Base-by-base conservation (phyloP, 2,329 filamentous ascomycete genomes). In the Ophiostoma sp. region DNA sequence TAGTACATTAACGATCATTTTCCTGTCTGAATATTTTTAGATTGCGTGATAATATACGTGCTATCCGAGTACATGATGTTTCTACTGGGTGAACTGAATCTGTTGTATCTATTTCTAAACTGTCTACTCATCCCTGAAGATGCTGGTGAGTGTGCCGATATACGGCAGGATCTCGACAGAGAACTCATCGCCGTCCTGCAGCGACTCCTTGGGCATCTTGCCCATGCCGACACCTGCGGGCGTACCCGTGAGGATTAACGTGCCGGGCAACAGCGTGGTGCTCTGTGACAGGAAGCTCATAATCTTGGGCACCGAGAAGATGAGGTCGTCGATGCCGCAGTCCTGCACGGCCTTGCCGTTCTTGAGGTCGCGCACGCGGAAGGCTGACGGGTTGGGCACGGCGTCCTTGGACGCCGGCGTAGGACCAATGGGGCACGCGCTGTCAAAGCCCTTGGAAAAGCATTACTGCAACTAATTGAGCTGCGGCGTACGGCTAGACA, bases 371-470 rank as follows among this genome's bases (percentile, higher is more conserved):
- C 78, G 76, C 66, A 84, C 73, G 4, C 74, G 71, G 42, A 84
- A 74, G 69, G 75, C 75, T 3, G 76, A 75, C 2, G 79, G 78
- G 71, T 84, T 79, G 3, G 78, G 75, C 62, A 84, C 75, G 1
- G 78, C 70, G 4, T 76, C 73, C 18, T 55, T 55, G 18, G 49
- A 55, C 3, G 86, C 81, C 0, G 87, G 75, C 49, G 76, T 77
- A 0, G 84, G 84, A 0, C 84, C 84, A 0, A 87, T 68, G 0
- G 85, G 85, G 82, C 82, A 71, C 78, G 86, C 0, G 79, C 49
- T 83, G 71, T 87, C 84, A 67, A 87, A 87, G 0, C 83, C 82
- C 72, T 87, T 86, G 16, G 78, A 81, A 71, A 85, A 87, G 0
- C 81, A 79, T 81, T 82, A 86, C 73, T 87, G 85, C 0, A 83